Conservation (phyloP, 2,329 filamentous ascomycete species). For the Sarocladiaceae sp. region DNA sequence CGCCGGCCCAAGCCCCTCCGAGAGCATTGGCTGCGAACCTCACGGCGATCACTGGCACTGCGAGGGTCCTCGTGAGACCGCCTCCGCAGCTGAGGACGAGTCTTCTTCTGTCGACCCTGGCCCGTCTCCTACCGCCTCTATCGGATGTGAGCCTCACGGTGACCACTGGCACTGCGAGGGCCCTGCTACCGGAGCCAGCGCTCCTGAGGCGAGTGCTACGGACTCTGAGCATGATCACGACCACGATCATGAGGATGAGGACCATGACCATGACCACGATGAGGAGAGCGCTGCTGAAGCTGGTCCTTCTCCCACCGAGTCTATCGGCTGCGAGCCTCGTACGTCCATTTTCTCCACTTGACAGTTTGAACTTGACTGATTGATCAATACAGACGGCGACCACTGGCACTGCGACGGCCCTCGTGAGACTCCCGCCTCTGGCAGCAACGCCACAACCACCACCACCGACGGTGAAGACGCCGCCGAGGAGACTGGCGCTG, state of each 20-base stretch:
- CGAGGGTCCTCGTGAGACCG: slow-evolving; percentile 10
- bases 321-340: slow-evolving; percentile 23
- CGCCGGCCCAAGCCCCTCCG: slow-evolving; percentile 28
- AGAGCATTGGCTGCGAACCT: slow-evolving; percentile 29
- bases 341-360: background rate
- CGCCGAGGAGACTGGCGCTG: background rate
- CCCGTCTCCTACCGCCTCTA: slow-evolving; percentile 27
- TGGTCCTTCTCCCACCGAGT: slow-evolving; percentile 26
- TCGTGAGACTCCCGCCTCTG: slow-evolving; percentile 4
- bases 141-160: slow-evolving; percentile 28
- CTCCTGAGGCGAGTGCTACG: slow-evolving; percentile 3
- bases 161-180: slow-evolving; percentile 31
- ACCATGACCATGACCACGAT: background rate
- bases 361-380: background rate
- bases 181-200: slow-evolving; percentile 8
- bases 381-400: slow-evolving; percentile 23
- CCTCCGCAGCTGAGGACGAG: background rate
- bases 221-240: slow-evolving; percentile 12
- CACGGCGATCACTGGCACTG: slow-evolving; percentile 33
- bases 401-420: slow-evolving; percentile 23
- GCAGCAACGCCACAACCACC: background rate
- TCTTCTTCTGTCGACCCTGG: slow-evolving; percentile 13
- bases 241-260: slow-evolving; percentile 12
- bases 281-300: background rate
- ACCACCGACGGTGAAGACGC: background rate